Evolutionary conservation across 1,284 basidiomycete genomes (phyloP).

Genomic region (Moniliophthora roreri): DNA sequence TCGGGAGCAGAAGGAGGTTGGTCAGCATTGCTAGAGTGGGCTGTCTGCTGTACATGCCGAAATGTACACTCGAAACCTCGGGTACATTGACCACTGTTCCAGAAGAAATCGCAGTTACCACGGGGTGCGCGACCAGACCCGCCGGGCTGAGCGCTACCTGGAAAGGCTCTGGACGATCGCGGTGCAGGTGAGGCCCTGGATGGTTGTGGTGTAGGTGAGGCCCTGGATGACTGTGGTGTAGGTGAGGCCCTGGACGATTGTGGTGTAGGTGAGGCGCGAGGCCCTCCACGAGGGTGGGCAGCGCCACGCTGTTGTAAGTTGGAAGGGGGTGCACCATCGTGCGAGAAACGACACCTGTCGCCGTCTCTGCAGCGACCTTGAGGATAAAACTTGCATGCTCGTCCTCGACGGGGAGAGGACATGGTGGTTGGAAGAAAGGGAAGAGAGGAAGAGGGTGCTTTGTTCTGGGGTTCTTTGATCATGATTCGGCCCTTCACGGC

Average conservation of each 20-base stretch:
- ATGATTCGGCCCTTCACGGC: no score
- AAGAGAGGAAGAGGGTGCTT: neutral
- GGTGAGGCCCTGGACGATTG: constrained; percentile 9
- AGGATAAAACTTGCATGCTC: neutral
- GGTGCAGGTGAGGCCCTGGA: no score
- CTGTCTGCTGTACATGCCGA: constrained; percentile 35
- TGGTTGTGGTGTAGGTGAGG: no score
- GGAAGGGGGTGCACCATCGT: constrained; percentile 19
- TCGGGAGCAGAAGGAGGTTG: constrained; percentile 4
- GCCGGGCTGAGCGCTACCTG: neutral
- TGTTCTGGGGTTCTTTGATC: no score
- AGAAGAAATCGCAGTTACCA: constrained; percentile 51
- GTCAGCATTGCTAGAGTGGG: constrained; percentile 11
- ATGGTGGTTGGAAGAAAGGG: neutral
- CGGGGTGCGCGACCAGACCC: constrained; percentile 26
- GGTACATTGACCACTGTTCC: constrained; percentile 49
- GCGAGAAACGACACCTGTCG: constrained; percentile 19
- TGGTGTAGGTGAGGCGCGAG: constrained; percentile 15
- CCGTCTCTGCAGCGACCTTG: constrained; percentile 6
- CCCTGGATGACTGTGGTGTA: constrained; percentile 16
- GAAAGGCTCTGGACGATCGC: no score
- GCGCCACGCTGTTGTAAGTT: constrained; percentile 12
- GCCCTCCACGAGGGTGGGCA: neutral
- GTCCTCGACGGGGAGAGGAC: neutral
- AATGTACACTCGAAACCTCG: constrained; percentile 48